A percentile compares a stretch with the other conserved stretches of the same genome.
Conservation (phyloP, 306 rosid species). For the Quercus wislizeni region DNA sequence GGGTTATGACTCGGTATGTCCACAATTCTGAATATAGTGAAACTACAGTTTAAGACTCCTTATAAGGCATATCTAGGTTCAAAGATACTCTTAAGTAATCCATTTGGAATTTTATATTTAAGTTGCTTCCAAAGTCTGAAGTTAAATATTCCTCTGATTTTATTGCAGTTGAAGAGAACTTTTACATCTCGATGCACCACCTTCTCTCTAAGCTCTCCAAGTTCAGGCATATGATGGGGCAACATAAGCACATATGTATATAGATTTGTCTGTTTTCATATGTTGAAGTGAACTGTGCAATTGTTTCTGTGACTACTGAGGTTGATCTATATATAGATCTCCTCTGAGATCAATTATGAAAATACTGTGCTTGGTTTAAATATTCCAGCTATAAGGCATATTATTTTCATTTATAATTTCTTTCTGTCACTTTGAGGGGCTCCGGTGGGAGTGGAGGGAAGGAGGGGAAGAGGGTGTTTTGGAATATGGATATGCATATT, state of each 20-base stretch:
- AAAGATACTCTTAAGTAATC: background rate
- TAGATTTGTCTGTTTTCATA: background rate
- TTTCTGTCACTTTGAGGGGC: background rate
- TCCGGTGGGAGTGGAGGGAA: background rate
- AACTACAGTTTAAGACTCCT: background rate
- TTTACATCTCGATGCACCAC: background rate
- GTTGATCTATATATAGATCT: background rate
- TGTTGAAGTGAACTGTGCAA: background rate
- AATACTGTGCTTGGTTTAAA: background rate
- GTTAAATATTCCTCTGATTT: background rate
- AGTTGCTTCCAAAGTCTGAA: background rate
- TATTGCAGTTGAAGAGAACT: background rate
- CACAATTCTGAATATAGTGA: background rate
- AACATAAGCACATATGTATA: background rate
- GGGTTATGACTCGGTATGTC: background rate
- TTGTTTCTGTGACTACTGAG: background rate
- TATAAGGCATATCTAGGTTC: background rate
- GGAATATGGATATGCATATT: too few relatives aligned
- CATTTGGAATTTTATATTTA: background rate
- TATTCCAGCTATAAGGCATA: background rate
- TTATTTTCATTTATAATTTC: background rate
- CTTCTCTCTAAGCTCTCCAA: background rate
- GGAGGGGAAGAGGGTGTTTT: too few relatives aligned
- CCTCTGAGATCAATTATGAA: background rate
- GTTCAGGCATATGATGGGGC: background rate